Conservation (phyloP, 202 grass and related monocot genomes). For the Zizania palustris region DNA sequence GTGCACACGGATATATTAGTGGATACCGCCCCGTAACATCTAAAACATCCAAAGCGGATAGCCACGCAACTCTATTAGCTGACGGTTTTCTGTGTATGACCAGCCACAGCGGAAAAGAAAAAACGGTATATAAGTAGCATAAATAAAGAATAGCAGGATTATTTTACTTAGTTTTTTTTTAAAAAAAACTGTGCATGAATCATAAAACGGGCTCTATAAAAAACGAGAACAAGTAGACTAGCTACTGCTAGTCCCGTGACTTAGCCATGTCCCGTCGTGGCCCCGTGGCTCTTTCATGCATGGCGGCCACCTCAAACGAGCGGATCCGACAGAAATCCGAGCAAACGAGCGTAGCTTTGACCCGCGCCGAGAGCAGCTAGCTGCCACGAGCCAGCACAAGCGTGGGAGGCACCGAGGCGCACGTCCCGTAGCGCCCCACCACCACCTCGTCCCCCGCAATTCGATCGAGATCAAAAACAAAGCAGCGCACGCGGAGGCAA, state of each 20-base stretch:
- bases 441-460: background rate
- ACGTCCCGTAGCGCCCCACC: too few species aligned
- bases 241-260: too few species aligned
- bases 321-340: conserved; percentile 26
- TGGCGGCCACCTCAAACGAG: background rate
- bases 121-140: background rate
- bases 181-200: too few species aligned
- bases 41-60: conserved; percentile 2
- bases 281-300: too few species aligned
- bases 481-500: too few species aligned
- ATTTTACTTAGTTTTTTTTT: too few species aligned
- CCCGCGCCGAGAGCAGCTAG: conserved; percentile 23
- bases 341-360: conserved; percentile 9
- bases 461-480: background rate
- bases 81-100: background rate
- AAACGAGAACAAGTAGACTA: too few species aligned
- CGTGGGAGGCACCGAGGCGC: background rate
- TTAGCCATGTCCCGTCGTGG: too few species aligned
- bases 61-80: background rate
- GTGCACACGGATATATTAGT: background rate
- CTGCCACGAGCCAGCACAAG: conserved; percentile 26
- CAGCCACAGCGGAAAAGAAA: background rate
- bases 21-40: background rate
- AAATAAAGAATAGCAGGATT: too few species aligned
- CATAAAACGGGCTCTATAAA: too few species aligned